Base-by-base conservation (phyloP, 2,329 filamentous ascomycete genomes). In the Talaromyces albobiverticillius region DNA sequence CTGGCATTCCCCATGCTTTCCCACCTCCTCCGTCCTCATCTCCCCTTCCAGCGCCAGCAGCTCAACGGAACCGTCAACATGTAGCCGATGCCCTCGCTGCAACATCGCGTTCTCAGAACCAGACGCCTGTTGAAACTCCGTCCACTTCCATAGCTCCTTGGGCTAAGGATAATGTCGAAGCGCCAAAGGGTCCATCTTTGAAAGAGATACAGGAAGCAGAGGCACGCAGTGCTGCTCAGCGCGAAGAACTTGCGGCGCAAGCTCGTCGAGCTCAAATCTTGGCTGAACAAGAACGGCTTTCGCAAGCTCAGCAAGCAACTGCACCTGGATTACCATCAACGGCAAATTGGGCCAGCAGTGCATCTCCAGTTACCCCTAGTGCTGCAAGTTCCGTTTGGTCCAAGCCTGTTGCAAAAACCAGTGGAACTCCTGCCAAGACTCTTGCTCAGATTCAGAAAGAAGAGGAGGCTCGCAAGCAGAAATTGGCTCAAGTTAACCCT, bases 191-290 rank as follows among this genome's bases (percentile, higher is more conserved):
- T 0, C 94, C 93, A 2, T 96, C 92, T 57, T 77, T 99, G 59
- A 95, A 91, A 74, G 92, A 99, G 67, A 99, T 99, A 22, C 94
- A 99, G 70, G 93, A 96, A 71, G 87, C 90, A 4, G 94, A 99
- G 71, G 93, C 93, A 32, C 90, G 88, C 66, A 95, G 94, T 69
- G 92, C 92, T 10, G 93, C 93, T 49, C 89, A 95, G 73, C 86
- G 84, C 11, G 93, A 97, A 67, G 90, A 94, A 66, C 76, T 85
- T 51, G 90, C 89, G 14, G 85, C 86, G 32, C 87, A 89, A 40
- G 82, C 87, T 57, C 88, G 92, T 61, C 89, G 88, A 62, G 86
- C 86, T 23, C 72, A 74, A 55, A 61, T 73, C 46, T 81, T 85
- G 14, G 82, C 90, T 9, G 91, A 97, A 71, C 89, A 90, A 67